These are phyloP conservation scores for Didymella sp. DNA, from an alignment of 2,329 filamentous ascomycete species.

Conservation along the genomic window DNA sequence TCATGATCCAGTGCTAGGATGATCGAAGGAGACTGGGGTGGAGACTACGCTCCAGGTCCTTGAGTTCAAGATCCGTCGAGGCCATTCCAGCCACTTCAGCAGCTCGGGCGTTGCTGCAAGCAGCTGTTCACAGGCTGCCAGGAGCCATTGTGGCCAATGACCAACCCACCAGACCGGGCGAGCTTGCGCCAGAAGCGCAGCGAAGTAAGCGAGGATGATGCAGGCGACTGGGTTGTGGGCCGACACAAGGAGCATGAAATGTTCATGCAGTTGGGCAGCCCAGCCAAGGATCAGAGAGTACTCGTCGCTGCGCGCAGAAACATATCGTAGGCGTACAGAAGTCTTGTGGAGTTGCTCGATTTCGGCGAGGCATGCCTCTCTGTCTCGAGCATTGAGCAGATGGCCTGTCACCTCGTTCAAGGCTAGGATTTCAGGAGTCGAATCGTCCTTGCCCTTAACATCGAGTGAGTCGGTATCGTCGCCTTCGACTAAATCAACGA, in stretches of 20 bases:
- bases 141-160: slow-evolving; percentile 41
- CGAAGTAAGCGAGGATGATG: slow-evolving; percentile 40
- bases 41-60: slow-evolving; percentile 12
- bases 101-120: slow-evolving; percentile 37
- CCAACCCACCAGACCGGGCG: slow-evolving; percentile 38
- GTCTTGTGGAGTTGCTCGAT: slow-evolving; percentile 34
- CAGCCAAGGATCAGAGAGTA: slow-evolving; percentile 36
- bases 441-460: slow-evolving; percentile 21
- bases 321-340: slow-evolving; percentile 28
- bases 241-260: slow-evolving; percentile 36
- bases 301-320: slow-evolving; percentile 31
- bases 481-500: slow-evolving; percentile 21
- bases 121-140: slow-evolving; percentile 31
- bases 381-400: slow-evolving; percentile 28
- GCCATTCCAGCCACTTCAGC: slow-evolving; percentile 39
- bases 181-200: slow-evolving; percentile 31
- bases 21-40: slow-evolving; percentile 6
- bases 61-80: slow-evolving; percentile 26
- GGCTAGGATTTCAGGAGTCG: slow-evolving; percentile 29
- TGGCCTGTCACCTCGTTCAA: slow-evolving; percentile 35
- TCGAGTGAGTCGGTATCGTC: slow-evolving; percentile 23
- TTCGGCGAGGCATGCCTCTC: slow-evolving; percentile 30
- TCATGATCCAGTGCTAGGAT: background rate
- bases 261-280: slow-evolving; percentile 31
- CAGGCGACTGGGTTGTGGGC: slow-evolving; percentile 39